Conservation (phyloP, 495 filamentous ascomycete species). For the Chaetomium cochliodes region DNA sequence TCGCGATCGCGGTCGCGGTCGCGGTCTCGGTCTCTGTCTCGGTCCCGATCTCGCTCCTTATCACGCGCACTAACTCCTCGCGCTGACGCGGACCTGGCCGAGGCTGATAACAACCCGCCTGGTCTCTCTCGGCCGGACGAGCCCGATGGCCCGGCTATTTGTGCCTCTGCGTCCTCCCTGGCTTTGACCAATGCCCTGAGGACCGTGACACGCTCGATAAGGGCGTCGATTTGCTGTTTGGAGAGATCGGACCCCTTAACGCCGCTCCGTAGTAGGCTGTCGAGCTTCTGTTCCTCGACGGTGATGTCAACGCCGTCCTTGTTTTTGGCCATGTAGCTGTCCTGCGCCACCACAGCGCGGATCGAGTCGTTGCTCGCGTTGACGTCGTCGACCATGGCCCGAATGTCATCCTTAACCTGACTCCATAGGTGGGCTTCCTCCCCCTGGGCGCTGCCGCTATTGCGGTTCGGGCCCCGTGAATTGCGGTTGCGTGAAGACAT, state of each 20-base stretch:
- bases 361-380: slow-evolving; percentile 45
- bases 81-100: slow-evolving; percentile 32
- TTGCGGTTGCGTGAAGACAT: slow-evolving; percentile 51
- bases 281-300: slow-evolving; percentile 43
- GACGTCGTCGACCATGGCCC: slow-evolving; percentile 38
- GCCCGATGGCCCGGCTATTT: slow-evolving; percentile 39
- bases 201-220: slow-evolving; percentile 49
- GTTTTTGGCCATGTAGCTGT: slow-evolving; percentile 46
- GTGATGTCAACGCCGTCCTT: slow-evolving; percentile 33
- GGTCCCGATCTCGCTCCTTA: slow-evolving; percentile 30
- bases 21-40: slow-evolving; percentile 29
- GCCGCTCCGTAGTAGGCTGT: slow-evolving; percentile 42
- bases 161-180: slow-evolving; percentile 59
- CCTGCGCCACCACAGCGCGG: slow-evolving; percentile 43
- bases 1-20: slow-evolving; percentile 32
- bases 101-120: slow-evolving; percentile 26
- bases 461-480: slow-evolving; percentile 48
- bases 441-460: slow-evolving; percentile 47
- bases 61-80: slow-evolving; percentile 33
- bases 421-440: slow-evolving; percentile 50
- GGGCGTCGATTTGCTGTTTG: slow-evolving; percentile 37
- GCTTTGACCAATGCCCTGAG: slow-evolving; percentile 49
- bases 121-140: slow-evolving; percentile 32
- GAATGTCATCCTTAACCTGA: slow-evolving; percentile 46
- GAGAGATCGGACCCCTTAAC: slow-evolving; percentile 44